Conservation (phyloP, 139 green algal species). For the Coccomyxa sp. region DNA sequence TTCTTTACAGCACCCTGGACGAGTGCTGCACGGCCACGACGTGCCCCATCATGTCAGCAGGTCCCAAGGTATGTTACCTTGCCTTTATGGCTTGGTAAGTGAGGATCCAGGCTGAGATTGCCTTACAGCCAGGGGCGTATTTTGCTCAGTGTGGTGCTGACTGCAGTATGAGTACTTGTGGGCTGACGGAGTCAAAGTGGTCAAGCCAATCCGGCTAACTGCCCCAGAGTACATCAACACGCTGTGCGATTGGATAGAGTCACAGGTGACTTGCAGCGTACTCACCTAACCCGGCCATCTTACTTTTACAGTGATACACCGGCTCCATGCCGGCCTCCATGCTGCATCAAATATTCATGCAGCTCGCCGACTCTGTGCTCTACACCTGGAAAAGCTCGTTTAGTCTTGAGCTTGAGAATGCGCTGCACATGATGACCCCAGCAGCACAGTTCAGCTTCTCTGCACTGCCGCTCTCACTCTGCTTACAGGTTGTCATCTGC, state of each 20-base stretch:
- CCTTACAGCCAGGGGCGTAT: neutral
- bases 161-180: slow-evolving; percentile 97
- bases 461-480: too few relatives aligned
- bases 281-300: too few relatives aligned
- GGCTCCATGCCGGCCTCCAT: neutral
- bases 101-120: neutral
- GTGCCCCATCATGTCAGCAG: slow-evolving; percentile 94
- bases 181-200: slow-evolving; percentile 93
- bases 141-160: neutral
- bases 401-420: too few relatives aligned
- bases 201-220: slow-evolving; percentile 87
- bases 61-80: slow-evolving; percentile 64
- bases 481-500: too few relatives aligned
- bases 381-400: neutral
- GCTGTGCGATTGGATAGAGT: slow-evolving; percentile 97
- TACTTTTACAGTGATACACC: neutral
- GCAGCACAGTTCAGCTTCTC: too few relatives aligned
- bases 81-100: neutral
- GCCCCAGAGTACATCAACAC: slow-evolving; percentile 95
- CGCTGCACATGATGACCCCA: too few relatives aligned
- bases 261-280: slow-evolving; percentile 78
- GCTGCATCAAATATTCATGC: too few relatives aligned
- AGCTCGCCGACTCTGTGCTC: neutral
- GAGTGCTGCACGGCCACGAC: slow-evolving; percentile 89
- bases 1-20: slow-evolving; percentile 89